A percentile compares a stretch with the other conserved stretches of the same genome.
Conservation (phyloP, 2,329 filamentous ascomycete genomes). For the Pseudonectria foliicola region DNA sequence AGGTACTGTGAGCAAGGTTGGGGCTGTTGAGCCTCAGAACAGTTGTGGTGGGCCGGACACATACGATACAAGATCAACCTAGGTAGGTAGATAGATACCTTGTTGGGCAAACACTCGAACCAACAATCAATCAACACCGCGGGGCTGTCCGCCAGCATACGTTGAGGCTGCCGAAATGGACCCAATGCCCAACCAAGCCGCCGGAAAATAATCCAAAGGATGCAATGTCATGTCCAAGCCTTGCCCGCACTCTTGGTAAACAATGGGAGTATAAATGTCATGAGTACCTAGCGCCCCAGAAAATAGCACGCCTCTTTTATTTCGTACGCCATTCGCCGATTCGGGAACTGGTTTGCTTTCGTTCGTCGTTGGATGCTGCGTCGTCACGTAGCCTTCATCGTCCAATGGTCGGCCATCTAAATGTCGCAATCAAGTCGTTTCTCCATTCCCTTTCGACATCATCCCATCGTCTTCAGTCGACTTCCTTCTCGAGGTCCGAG, state of each 20-base stretch:
- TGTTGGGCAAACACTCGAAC: no score
- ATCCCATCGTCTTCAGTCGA: slow-evolving; percentile 17
- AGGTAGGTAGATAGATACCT: no score
- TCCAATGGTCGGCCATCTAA: slow-evolving; percentile 20
- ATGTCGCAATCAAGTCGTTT: slow-evolving; percentile 20
- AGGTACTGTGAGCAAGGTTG: no score
- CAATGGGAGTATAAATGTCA: slow-evolving; percentile 28
- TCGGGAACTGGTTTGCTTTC: slow-evolving; percentile 26
- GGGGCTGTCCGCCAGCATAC: background rate
- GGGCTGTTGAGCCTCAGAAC: no score
- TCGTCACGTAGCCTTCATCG: slow-evolving; percentile 23
- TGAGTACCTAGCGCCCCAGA: slow-evolving; percentile 30
- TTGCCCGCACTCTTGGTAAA: slow-evolving; percentile 15
- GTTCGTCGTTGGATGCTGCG: slow-evolving; percentile 28
- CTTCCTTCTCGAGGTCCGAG: no score
- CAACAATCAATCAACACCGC: slow-evolving; percentile 8
- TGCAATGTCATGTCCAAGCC: slow-evolving; percentile 4
- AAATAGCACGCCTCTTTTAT: slow-evolving; percentile 28
- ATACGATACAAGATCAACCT: no score
- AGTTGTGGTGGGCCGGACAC: no score
- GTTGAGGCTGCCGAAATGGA: no score
- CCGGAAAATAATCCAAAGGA: slow-evolving; percentile 2
- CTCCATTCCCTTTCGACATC: slow-evolving; percentile 16
- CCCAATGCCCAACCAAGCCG: no score
- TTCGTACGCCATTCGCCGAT: slow-evolving; percentile 34